Base-by-base conservation (phyloP, 2,329 filamentous ascomycete species). In the Sclerotinia spermophila region DNA sequence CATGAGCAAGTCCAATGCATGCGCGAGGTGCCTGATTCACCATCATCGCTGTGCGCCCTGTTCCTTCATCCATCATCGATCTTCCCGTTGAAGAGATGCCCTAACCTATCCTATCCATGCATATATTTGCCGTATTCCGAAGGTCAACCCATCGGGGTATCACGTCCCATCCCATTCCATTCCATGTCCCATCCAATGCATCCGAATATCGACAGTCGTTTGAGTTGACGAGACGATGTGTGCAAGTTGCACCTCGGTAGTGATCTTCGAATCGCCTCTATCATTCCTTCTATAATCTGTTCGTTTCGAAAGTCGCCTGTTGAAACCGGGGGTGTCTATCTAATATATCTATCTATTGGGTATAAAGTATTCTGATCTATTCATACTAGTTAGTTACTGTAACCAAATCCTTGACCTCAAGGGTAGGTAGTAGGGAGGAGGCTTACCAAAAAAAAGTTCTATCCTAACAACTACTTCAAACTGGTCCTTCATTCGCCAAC, bases 401-500 rank as follows among this genome's bases (percentile, higher is more conserved):
- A 64, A 45, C 15, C 11, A n/a, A 51, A 51, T 42, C 15, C 11
- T 6, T 4, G n/a, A 58, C 13, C 10, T 15, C 55, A n/a, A 51
- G 17, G 48, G 6, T 27, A 17, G 48, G 3, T 17, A 35, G 8
- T 21, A 3, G 33, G 30, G 35, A 40, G 21, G 4, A 6, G 27
- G 35, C 67, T n/a, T 69, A 66, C 60, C 35, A 48, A 56, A 38
- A 45, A 38, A 17, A 7, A 24, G 35, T 30, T 45, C 60, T 45
- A 44, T 44, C 45, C 59, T 65, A 69, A 53, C 4, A 42, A 51
- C 42, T 30, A 11, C 7, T 21, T 5, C 15, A 38, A 38, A 17
- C 17, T 6, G 7, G 19, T 15, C 15, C 60, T 67, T 83, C 80
- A 83, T 77, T 83, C 82, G 64, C 76, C 79, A 53, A 79, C 80